Percentiles rank a stretch among this genome's conserved stretches.
These are phyloP conservation scores for Annulohypoxylon stygium DNA, from an alignment of 495 filamentous ascomycete species.

Conservation along the genomic window DNA sequence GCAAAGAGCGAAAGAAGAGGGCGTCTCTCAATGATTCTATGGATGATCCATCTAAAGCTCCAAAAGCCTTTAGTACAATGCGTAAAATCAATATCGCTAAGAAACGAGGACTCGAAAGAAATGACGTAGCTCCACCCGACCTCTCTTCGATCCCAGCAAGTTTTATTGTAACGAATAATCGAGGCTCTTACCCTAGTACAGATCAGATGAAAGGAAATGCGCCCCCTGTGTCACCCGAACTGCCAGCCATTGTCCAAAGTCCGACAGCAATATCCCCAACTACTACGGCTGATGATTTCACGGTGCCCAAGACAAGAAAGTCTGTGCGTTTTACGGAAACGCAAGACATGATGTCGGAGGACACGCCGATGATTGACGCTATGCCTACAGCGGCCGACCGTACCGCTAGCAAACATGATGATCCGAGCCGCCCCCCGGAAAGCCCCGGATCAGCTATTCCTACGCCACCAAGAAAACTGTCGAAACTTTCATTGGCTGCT, in stretches of 20 bases:
- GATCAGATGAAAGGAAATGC: slow-evolving; percentile 20
- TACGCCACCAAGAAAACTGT: slow-evolving; percentile 20
- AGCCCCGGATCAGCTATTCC: slow-evolving; percentile 1
- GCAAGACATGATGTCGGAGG: slow-evolving; percentile 33
- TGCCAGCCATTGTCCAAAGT: slow-evolving; percentile 29
- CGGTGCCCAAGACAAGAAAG: slow-evolving; percentile 49
- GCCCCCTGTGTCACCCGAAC: slow-evolving; percentile 2
- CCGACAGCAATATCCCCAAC: slow-evolving; percentile 32
- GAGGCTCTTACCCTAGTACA: slow-evolving; percentile 15
- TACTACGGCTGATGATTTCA: background rate
- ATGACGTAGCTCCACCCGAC: slow-evolving; percentile 31
- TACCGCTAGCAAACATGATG: background rate
- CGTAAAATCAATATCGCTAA: slow-evolving; percentile 47
- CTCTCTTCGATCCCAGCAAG: slow-evolving; percentile 46
- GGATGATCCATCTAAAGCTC: slow-evolving; percentile 52
- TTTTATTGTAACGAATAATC: slow-evolving; percentile 41
- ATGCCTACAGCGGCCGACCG: background rate
- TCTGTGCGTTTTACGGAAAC: slow-evolving; percentile 57
- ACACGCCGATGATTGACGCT: slow-evolving; percentile 25
- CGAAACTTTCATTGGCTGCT: slow-evolving; percentile 38
- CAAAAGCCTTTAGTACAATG: slow-evolving; percentile 50
- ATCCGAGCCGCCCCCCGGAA: background rate
- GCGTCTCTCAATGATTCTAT: slow-evolving; percentile 47
- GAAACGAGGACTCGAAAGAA: slow-evolving; percentile 46
- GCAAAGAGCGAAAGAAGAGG: slow-evolving; percentile 46